These are phyloP conservation scores for Immersiella caudata DNA, from an alignment of 495 filamentous ascomycete genomes.

Conservation along the genomic window DNA sequence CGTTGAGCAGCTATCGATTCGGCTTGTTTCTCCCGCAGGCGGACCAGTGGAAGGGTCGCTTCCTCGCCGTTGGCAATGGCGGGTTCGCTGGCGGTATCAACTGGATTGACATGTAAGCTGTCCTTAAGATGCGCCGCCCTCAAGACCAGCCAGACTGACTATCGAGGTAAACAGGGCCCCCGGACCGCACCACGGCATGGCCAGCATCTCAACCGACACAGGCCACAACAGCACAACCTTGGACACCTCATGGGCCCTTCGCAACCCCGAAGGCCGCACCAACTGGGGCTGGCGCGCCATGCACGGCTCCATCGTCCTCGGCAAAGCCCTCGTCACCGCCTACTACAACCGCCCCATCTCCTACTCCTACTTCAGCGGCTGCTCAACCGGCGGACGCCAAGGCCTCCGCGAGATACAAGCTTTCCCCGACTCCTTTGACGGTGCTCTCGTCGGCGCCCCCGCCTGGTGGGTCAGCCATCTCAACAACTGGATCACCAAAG, in stretches of 20 bases:
- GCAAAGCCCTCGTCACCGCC: constrained; percentile 15
- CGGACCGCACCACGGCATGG: constrained; percentile 51
- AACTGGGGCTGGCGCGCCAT: constrained; percentile 57
- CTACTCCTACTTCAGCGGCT: constrained; percentile 56
- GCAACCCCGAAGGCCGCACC: constrained; percentile 40
- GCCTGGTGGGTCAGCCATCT: constrained; percentile 54
- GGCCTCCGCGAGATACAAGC: constrained; percentile 53
- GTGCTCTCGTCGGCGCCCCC: constrained; percentile 63
- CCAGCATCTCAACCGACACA: constrained; percentile 58
- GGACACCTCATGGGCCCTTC: constrained; percentile 51
- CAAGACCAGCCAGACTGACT: too few relatives aligned
- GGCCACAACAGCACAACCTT: constrained; percentile 50
- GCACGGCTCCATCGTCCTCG: constrained; percentile 46
- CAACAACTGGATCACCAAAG: constrained; percentile 40
- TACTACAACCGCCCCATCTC: constrained; percentile 40
- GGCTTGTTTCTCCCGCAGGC: constrained; percentile 46
- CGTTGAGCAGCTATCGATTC: constrained; percentile 45
- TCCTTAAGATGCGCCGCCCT: too few relatives aligned
- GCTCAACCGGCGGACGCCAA: constrained; percentile 60
- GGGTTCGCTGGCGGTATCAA: constrained; percentile 58
- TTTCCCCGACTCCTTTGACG: constrained; percentile 61
- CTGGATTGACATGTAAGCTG: constrained; percentile 54
- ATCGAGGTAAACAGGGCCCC: constrained; percentile 28
- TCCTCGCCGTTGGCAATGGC: constrained; percentile 54
- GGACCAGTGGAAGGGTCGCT: constrained; percentile 51